A percentile compares a stretch with the other conserved stretches of the same genome.
Evolutionary conservation across 2,329 filamentous ascomycete genomes (phyloP).

Genomic region (Diaporthe aspalathi): DNA sequence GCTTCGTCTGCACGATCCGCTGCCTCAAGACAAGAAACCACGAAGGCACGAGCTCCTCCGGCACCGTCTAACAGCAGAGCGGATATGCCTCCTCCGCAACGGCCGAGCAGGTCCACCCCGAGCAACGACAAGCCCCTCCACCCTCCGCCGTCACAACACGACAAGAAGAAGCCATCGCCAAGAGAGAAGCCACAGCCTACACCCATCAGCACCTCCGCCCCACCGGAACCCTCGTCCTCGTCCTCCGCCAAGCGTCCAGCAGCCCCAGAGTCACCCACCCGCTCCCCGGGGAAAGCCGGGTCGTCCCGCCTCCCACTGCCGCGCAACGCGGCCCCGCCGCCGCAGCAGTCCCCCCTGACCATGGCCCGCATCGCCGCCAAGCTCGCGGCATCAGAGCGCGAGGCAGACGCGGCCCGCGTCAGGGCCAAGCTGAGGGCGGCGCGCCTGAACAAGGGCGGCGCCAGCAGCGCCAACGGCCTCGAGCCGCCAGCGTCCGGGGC

Average conservation of each 20-base stretch:
- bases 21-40: slow-evolving; percentile 23
- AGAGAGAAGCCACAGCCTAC: slow-evolving; percentile 42
- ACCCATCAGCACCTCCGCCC: neutral
- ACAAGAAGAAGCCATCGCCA: slow-evolving; percentile 33
- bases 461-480: slow-evolving; percentile 39
- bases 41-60: slow-evolving; percentile 9
- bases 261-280: slow-evolving; percentile 40
- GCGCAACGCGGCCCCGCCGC: slow-evolving; percentile 49
- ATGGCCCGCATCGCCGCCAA: slow-evolving; percentile 73
- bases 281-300: slow-evolving; percentile 45
- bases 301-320: slow-evolving; percentile 52
- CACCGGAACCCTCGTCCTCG: neutral
- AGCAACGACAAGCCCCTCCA: slow-evolving; percentile 17
- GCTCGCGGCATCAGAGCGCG: slow-evolving; percentile 71
- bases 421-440: slow-evolving; percentile 71
- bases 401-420: slow-evolving; percentile 72
- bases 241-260: slow-evolving; percentile 26
- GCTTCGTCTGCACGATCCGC: slow-evolving; percentile 29
- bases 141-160: neutral
- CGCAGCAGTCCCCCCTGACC: slow-evolving; percentile 67
- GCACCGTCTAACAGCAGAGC: slow-evolving; percentile 15
- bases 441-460: slow-evolving; percentile 50
- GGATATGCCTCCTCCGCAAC: slow-evolving; percentile 38
- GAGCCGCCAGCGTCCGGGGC: slow-evolving; percentile 39
- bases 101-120: slow-evolving; percentile 25